Evolutionary conservation across 192 early-diverging fungal species (phyloP).

Genomic region (Entophlyctis luteolus): DNA sequence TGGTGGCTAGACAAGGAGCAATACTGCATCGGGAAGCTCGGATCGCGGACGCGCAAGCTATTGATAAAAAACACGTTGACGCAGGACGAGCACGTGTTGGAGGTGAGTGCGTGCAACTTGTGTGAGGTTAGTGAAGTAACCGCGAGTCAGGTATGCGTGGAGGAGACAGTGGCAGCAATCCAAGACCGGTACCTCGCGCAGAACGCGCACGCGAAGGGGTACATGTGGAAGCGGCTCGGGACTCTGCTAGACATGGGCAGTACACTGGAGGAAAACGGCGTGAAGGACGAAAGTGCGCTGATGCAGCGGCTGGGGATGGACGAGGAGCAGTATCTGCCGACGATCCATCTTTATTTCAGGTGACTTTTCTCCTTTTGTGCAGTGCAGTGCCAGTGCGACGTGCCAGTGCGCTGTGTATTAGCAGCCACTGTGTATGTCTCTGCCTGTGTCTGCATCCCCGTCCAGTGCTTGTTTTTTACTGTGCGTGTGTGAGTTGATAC

Average conservation of each 20-base stretch:
- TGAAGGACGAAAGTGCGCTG: conserved; percentile 41
- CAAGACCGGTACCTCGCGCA: conserved; percentile 49
- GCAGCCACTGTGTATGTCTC: too few relatives aligned
- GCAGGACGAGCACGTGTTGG: conserved; percentile 50
- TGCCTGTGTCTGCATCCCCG: too few relatives aligned
- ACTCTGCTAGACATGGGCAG: conserved; percentile 50
- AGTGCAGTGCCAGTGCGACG: too few relatives aligned
- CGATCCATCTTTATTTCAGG: conserved; percentile 58
- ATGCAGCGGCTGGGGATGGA: conserved; percentile 52
- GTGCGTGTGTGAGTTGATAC: too few relatives aligned
- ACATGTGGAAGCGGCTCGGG: conserved; percentile 63
- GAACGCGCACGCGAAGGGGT: conserved; percentile 58
- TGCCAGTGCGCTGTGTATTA: too few relatives aligned
- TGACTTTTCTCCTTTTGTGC: too few relatives aligned
- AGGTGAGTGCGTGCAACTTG: conserved; percentile 31
- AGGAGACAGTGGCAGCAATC: conserved; percentile 52
- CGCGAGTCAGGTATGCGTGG: conserved; percentile 44
- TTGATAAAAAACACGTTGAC: conserved; percentile 56
- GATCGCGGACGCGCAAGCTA: conserved; percentile 46
- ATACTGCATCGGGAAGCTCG: conserved; percentile 51
- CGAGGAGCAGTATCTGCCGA: conserved; percentile 52
- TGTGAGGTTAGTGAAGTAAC: neutral
- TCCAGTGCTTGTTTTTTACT: too few relatives aligned
- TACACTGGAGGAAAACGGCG: conserved; percentile 55
- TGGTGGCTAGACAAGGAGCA: conserved; percentile 52